These are phyloP conservation scores for Boletus subcaerulescens DNA, from an alignment of 768 basidiomycete genomes.

Conservation along the genomic window DNA sequence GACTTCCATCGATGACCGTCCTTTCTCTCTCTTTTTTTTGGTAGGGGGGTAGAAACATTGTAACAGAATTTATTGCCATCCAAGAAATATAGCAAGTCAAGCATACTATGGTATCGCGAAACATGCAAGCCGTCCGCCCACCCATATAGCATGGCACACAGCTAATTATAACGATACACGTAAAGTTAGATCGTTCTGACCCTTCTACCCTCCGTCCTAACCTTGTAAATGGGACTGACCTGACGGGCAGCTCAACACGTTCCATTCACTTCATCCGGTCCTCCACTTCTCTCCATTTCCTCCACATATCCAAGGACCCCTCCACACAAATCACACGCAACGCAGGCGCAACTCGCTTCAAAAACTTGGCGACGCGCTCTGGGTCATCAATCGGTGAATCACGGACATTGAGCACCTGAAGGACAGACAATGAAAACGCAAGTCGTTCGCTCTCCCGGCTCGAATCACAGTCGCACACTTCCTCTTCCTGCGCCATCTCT, in stretches of 20 bases:
- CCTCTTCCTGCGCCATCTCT: background rate
- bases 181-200: background rate
- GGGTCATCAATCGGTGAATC: constrained; percentile 27
- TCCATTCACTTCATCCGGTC: constrained; percentile 14
- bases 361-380: constrained; percentile 24
- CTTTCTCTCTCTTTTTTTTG: too few species aligned
- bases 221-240: background rate
- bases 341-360: constrained; percentile 22
- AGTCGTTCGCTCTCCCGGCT: background rate
- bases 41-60: too few species aligned
- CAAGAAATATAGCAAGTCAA: background rate
- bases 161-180: background rate
- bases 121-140: background rate
- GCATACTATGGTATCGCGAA: background rate
- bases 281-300: constrained; percentile 29
- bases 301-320: constrained; percentile 27
- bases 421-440: background rate
- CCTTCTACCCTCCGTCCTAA: background rate
- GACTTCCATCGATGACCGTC: too few species aligned
- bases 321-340: constrained; percentile 27
- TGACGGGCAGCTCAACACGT: background rate
- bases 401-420: constrained; percentile 28
- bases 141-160: background rate
- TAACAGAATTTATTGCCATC: too few species aligned
- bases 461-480: background rate